These are phyloP conservation scores for Globisporangium parvum DNA, from an alignment of 352 stramenopile genomes.

Conservation along the genomic window DNA sequence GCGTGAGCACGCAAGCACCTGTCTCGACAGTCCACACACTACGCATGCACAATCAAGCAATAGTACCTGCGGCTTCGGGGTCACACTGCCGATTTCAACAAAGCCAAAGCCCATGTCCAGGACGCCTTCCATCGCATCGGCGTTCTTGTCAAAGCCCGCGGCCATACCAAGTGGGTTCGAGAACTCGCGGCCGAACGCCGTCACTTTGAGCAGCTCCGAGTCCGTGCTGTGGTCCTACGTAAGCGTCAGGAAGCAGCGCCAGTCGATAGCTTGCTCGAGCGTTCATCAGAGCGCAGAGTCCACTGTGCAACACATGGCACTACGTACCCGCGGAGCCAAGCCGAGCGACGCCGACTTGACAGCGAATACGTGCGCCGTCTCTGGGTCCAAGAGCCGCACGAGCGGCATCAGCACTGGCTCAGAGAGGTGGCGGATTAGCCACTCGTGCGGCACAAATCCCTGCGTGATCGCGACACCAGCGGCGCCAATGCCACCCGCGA, in stretches of 20 bases:
- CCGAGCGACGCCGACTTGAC: conserved; percentile 76
- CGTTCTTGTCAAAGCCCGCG: conserved; percentile 98
- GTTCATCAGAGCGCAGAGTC: not conserved
- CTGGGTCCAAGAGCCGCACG: conserved; percentile 72
- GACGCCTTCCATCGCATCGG: conserved; percentile 89
- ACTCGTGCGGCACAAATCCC: conserved; percentile 69
- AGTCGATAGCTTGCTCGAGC: not conserved
- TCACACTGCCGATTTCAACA: conserved; percentile 95
- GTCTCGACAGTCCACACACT: not conserved
- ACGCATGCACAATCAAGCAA: not conserved
- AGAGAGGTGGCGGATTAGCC: conserved; percentile 58
- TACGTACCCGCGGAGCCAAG: conserved; percentile 52
- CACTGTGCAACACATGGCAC: not conserved
- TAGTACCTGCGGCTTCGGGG: conserved; percentile 83
- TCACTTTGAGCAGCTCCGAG: conserved; percentile 43
- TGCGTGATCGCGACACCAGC: conserved; percentile 57
- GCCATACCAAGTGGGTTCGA: conserved; percentile 93
- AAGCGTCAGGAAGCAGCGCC: not conserved
- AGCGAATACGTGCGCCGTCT: conserved; percentile 81
- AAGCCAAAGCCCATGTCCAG: conserved; percentile 93
- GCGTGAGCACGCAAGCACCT: not conserved
- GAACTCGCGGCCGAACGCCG: conserved; percentile 72
- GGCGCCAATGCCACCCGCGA: conserved; percentile 42
- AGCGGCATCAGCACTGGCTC: conserved; percentile 79
- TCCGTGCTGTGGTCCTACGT: conserved; percentile 39